Evolutionary conservation across 441 rosid species (phyloP).

Genomic region (Bruguiera hainesii): DNA sequence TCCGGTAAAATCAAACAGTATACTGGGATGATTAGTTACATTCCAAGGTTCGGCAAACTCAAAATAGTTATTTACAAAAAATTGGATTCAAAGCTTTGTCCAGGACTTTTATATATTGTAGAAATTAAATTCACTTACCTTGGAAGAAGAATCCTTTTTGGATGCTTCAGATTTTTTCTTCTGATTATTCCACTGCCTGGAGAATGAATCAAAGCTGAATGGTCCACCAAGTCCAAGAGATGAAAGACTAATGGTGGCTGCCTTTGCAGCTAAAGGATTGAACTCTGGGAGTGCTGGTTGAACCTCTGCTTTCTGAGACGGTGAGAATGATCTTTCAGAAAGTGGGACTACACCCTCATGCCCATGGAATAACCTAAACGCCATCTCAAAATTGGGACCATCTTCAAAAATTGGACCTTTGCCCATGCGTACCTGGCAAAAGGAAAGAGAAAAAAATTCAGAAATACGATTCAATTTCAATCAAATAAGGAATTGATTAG

Average conservation of each 20-base stretch:
- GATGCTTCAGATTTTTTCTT: constrained; percentile 44
- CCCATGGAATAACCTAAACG: constrained; percentile 80
- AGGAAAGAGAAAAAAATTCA: background rate
- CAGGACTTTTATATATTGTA: background rate
- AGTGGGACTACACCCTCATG: constrained; percentile 82
- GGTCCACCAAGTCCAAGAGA: constrained; percentile 57
- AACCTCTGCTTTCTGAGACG: constrained; percentile 27
- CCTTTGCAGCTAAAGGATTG: constrained; percentile 57
- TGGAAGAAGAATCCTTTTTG: constrained; percentile 46
- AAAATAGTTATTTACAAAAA: background rate
- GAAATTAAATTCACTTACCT: constrained; percentile 32
- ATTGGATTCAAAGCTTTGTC: background rate
- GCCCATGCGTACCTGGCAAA: constrained; percentile 37
- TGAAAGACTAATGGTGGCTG: constrained; percentile 66
- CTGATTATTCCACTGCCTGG: constrained; percentile 48
- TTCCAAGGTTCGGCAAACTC: background rate
- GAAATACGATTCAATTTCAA: background rate
- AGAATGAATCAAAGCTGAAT: constrained; percentile 55
- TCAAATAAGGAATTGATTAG: background rate
- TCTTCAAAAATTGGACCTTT: constrained; percentile 91
- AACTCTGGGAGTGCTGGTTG: constrained; percentile 40
- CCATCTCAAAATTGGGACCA: constrained; percentile 69
- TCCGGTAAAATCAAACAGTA: background rate
- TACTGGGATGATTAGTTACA: background rate
- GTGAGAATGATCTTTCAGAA: constrained; percentile 37